Evolutionary conservation across 1,284 basidiomycete genomes (phyloP), one percentile per base, ranked within the genome.

Genomic region (Cystobasidiaceae sp.): DNA sequence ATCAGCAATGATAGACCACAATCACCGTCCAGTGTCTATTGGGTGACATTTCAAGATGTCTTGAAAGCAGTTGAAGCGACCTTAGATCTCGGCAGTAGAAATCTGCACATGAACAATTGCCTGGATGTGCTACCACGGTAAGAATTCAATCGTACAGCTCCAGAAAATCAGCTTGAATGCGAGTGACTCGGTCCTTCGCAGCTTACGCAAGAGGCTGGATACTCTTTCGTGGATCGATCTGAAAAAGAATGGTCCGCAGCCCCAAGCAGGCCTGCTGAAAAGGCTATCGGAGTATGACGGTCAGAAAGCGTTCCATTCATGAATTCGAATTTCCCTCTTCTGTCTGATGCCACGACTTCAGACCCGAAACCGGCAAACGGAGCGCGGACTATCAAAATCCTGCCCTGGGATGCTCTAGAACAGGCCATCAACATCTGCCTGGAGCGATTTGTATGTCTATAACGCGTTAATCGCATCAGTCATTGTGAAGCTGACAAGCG

Each of bases 31-130:
- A 25, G 5, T 13, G 50, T 60, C 6, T 60, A 60, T 32, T 49
- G 58, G 58, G 23, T 60, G 6, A 32, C 58, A 3, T 48, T 30
- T 19, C 37, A 34, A 21, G 58, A 60, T 25, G 58, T 60, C 13
- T 2, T 60, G 44, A 60, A 60, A 28, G 33, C 43, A 25, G 39
- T 28, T 15, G 46, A 60, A 30, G 46, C 44, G 8, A 37, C 34
- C 3, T 13, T 60, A 15, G 23, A 56, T 56, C 54, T 43, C 5
- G 11, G 8, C 6, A 37, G 44, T 25, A 32, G 50, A 23, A 30
- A n/a, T 21, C 4, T 52, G 11, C 50, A 52, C 21, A 37, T 52
- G 9, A 56, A 44, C n/a, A 28, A 41, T 8, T 25, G n/a, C 23
- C 30, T 32, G 28, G 56, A 59, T 7, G 2, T 37, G 4, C 39